Conservation (phyloP, 139 green algal genomes). For the Chlamydomonas sphaeroides region DNA sequence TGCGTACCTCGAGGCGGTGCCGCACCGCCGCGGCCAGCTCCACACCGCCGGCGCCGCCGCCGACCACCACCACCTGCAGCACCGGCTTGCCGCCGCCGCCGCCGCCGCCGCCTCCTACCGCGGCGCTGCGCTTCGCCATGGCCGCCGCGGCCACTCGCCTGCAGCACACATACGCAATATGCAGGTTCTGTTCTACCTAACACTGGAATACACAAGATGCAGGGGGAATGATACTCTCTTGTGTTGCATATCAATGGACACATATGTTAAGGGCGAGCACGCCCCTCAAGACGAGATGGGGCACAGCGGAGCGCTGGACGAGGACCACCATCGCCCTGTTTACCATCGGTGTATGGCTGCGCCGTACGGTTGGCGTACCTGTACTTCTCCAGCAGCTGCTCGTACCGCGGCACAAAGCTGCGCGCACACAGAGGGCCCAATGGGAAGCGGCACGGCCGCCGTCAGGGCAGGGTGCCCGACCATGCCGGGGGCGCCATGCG, state of each 20-base stretch:
- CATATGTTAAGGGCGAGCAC: too few relatives aligned
- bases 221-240: too few relatives aligned
- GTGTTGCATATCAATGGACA: too few relatives aligned
- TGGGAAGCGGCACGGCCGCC: too few relatives aligned
- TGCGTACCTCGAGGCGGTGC: conserved; percentile 73
- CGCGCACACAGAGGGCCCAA: too few relatives aligned
- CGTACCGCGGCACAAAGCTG: conserved; percentile 47
- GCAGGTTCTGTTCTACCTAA: too few relatives aligned
- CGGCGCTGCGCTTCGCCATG: conserved; percentile 53
- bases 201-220: too few relatives aligned
- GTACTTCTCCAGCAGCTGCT: conserved; percentile 24
- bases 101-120: background rate
- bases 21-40: conserved; percentile 89
- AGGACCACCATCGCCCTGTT: background rate
- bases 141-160: background rate
- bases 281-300: too few relatives aligned
- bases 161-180: too few relatives aligned
- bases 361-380: background rate
- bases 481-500: too few relatives aligned
- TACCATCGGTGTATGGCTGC: background rate
- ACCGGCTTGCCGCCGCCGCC: background rate
- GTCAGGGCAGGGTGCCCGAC: too few relatives aligned
- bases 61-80: conserved; percentile 85
- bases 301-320: background rate
- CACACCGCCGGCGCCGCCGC: conserved; percentile 89